Evolutionary conservation across 768 basidiomycete genomes (phyloP).

Genomic region (Trametes gibbosa): DNA sequence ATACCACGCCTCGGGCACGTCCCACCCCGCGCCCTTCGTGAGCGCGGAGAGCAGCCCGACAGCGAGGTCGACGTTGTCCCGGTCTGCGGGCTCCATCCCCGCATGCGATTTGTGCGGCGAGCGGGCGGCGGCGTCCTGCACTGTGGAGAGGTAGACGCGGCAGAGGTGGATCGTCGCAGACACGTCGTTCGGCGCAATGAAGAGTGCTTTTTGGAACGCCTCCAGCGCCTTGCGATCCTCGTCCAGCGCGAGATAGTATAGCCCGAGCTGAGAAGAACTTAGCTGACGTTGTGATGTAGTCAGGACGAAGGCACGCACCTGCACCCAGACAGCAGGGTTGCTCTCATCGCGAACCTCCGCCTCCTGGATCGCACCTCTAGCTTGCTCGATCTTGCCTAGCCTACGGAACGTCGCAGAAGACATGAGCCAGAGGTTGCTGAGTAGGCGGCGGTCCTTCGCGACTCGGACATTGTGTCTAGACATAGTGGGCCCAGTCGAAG

Average conservation of each 20-base stretch:
- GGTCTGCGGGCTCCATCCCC: constrained; percentile 17
- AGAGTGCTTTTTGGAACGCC: constrained; percentile 85
- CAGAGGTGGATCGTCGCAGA: constrained; percentile 77
- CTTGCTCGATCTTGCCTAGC: constrained; percentile 86
- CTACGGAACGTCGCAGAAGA: constrained; percentile 92
- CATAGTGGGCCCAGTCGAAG: constrained; percentile 23
- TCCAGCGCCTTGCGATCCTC: constrained; percentile 62
- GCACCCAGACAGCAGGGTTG: constrained; percentile 92
- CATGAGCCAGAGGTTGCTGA: constrained; percentile 91
- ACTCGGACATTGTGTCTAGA: constrained; percentile 35
- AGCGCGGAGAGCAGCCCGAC: constrained; percentile 76
- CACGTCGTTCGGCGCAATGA: constrained; percentile 77
- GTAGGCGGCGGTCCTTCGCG: constrained; percentile 57
- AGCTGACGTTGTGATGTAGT: background rate
- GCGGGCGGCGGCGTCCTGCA: constrained; percentile 16
- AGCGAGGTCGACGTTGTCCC: constrained; percentile 70
- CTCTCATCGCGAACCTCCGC: constrained; percentile 86
- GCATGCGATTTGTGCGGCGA: background rate
- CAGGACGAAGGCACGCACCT: constrained; percentile 49
- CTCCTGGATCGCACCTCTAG: constrained; percentile 89
- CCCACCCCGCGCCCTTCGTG: constrained; percentile 82
- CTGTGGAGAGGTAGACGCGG: constrained; percentile 61
- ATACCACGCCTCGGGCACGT: constrained; percentile 94
- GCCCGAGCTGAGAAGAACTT: constrained; percentile 52
- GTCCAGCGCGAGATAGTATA: constrained; percentile 64